phyloP scores from a whole-genome alignment of 139 green algal species.

The Asterochloris erici region DNA sequence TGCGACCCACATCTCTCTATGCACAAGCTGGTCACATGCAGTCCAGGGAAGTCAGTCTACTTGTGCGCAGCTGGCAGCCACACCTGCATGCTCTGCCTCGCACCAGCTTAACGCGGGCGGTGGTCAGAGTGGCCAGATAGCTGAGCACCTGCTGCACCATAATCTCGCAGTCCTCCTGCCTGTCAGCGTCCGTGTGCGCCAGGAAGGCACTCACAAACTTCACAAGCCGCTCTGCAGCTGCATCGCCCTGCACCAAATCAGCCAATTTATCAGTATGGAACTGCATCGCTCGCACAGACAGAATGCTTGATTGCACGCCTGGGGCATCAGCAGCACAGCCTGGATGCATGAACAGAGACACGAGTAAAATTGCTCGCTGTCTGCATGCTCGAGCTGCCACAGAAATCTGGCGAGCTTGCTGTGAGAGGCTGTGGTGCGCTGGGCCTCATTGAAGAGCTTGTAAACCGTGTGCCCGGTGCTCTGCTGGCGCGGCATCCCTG shows the following conservation, averaged over 20 bases:
- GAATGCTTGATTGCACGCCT: not conserved
- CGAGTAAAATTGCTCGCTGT: not conserved
- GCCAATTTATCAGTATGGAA: not conserved
- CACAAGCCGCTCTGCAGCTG: not conserved
- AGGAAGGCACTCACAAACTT: not conserved
- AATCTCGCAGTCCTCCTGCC: not conserved
- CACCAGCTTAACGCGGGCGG: not conserved
- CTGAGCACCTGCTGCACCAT: conserved; percentile 10
- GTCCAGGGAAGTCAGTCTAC: no score
- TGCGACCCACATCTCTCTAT: no score
- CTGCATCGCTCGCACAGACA: not conserved
- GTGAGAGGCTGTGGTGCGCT: conserved; percentile 3
- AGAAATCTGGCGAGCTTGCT: not conserved
- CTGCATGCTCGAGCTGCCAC: not conserved
- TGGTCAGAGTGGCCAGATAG: not conserved
- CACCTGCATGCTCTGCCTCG: not conserved
- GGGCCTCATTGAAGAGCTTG: conserved; percentile 9
- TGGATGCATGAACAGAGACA: not conserved
- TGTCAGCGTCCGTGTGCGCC: not conserved
- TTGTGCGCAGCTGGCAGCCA: no score
- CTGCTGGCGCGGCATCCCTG: no score
- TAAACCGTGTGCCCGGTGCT: not conserved
- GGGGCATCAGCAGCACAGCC: not conserved
- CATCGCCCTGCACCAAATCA: not conserved
- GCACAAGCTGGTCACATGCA: no score